phyloP scores from a whole-genome alignment of 306 rosid species.

The Alnus rubra region DNA sequence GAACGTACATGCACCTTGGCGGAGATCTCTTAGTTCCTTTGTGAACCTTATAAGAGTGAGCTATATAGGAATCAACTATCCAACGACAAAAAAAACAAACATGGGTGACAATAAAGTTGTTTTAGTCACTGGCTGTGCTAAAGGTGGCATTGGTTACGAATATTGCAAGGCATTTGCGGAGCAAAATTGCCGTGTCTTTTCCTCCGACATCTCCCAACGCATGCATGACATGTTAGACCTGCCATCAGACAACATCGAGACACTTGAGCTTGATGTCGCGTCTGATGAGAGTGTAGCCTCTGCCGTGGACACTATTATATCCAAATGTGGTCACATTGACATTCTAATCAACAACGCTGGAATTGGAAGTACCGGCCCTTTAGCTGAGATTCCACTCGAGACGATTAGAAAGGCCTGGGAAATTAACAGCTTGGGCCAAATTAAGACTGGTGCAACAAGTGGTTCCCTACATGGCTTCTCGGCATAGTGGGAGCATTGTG shows the following conservation, averaged over 20 bases:
- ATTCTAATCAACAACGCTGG: conserved; percentile 73
- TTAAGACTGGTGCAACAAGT: conserved; percentile 74
- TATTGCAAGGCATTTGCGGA: conserved; percentile 73
- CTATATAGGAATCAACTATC: neutral
- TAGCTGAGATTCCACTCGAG: conserved; percentile 72
- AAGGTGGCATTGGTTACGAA: conserved; percentile 86
- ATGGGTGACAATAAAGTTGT: conserved; percentile 57
- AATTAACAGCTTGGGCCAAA: conserved; percentile 70
- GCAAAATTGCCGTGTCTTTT: conserved; percentile 57
- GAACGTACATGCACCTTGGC: neutral
- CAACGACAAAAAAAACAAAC: neutral
- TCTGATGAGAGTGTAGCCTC: conserved; percentile 60
- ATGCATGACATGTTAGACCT: conserved; percentile 52
- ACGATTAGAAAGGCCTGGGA: conserved; percentile 62
- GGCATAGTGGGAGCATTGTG: conserved; percentile 59
- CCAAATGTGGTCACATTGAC: conserved; percentile 58
- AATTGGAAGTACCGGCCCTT: conserved; percentile 71
- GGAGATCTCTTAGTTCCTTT: neutral
- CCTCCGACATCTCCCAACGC: conserved; percentile 57
- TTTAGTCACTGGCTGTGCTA: conserved; percentile 81
- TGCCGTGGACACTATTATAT: conserved; percentile 45
- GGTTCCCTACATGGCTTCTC: conserved; percentile 70
- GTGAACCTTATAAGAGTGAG: neutral
- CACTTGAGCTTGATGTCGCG: conserved; percentile 64
- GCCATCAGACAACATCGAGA: conserved; percentile 40